Percentiles rank a stretch among this genome's conserved stretches.
Conservation (phyloP, 805 yeast species). For the Nakazawaea ambrosiae region DNA sequence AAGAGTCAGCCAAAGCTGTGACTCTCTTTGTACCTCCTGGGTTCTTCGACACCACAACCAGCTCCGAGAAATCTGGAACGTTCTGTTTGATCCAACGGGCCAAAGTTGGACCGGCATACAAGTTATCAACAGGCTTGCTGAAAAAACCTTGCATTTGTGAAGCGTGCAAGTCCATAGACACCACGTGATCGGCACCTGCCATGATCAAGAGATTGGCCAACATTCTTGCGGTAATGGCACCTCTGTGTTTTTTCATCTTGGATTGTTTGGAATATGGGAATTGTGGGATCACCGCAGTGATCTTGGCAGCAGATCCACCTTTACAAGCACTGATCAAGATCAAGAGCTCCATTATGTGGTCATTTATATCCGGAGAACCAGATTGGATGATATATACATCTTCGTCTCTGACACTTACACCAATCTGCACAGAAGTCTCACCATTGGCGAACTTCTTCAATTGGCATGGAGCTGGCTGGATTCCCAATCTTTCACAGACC, state of each 20-base stretch:
- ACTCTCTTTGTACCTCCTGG: slow-evolving; percentile 99
- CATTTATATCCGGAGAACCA: slow-evolving; percentile 83
- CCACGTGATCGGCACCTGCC: slow-evolving; percentile 99
- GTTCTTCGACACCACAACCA: slow-evolving; percentile 96
- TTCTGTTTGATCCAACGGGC: slow-evolving; percentile 95
- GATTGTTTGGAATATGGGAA: slow-evolving; percentile 96
- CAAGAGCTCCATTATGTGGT: slow-evolving; percentile 92
- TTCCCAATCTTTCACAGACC: slow-evolving; percentile 87
- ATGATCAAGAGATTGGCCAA: slow-evolving; percentile 88
- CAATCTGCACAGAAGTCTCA: slow-evolving; percentile 93
- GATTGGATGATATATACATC: slow-evolving; percentile 92
- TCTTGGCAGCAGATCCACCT: slow-evolving; percentile 97
- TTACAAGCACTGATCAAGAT: slow-evolving; percentile 92
- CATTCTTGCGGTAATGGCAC: slow-evolving; percentile 98
- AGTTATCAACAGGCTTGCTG: slow-evolving; percentile 93
- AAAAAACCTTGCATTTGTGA: slow-evolving; percentile 99
- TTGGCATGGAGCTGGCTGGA: slow-evolving; percentile 89
- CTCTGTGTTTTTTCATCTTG: slow-evolving; percentile 98
- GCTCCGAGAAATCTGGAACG: slow-evolving; percentile 74
- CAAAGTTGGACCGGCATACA: slow-evolving; percentile 93
- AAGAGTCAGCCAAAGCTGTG: slow-evolving; percentile 93
- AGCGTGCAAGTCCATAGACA: slow-evolving; percentile 94
- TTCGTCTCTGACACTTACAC: slow-evolving; percentile 93
- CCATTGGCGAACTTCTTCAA: slow-evolving; percentile 93
- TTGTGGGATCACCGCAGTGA: slow-evolving; percentile 95